Base-by-base conservation (phyloP, 2,329 filamentous ascomycete genomes). In the Karstenula rhodostoma region DNA sequence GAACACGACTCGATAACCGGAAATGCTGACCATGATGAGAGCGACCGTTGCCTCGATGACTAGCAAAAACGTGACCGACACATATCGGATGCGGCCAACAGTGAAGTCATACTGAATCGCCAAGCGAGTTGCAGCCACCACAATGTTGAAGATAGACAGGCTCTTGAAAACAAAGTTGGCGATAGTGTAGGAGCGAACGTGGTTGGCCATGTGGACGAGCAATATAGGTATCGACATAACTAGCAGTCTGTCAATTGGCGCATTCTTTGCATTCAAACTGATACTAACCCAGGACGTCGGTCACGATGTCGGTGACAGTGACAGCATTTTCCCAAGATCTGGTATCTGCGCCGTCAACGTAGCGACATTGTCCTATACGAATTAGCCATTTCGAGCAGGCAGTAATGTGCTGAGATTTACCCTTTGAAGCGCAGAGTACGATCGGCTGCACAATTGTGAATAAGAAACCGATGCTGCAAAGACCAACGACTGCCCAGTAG, bases 201-300 rank as follows among this genome's bases (percentile, higher is more conserved):
- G 60, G 25, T 65, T 62, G 3, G 67, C 63, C 65, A 69, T 63
- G 25, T 58, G 52, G 32, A 69, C 61, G 17, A 67, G 58, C 6
- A 57, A 25, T 1, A 59, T 37, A 1, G 63, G 67, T 19, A 69
- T 61, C 9, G 60, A 63, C 3, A 64, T 62, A 19, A 67, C 67
- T 69, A 27, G 5, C 3, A 15, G 1, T 9, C 10, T 27, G 19
- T 62, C 22, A 66, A 60, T 35, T 29, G 15, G 23, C 42, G 13
- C 12, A 25, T 40, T 12, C 12, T 23, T 7, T 54, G 29, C n/a
- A 29, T 29, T 17, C 17, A n/a, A 4, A 25, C 7, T 7, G 40
- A n/a, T 9, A 52, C 59, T 35, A 7, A 67, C 66, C 65, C 22
- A 67, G 47, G 7, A 65, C 13, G 42, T 65, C 63, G 12, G 63